Evolutionary conservation across 768 basidiomycete genomes (phyloP), one percentile per base, ranked within the genome.

Genomic region (Boletus pseudopeckii): DNA sequence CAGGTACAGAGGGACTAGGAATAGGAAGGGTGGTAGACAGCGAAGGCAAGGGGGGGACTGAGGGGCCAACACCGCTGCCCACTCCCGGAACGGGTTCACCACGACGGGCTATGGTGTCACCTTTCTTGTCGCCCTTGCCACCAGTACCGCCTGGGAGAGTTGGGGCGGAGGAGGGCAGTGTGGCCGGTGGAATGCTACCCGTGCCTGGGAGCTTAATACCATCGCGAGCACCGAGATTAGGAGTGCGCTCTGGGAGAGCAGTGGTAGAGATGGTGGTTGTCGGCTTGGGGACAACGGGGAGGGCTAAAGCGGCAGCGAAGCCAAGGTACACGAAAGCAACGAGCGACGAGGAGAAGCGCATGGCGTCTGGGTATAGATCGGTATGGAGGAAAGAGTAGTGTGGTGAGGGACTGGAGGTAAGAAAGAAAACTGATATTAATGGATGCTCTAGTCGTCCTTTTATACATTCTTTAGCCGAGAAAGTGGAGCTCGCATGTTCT

Each of bases 321-420:
- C 47, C 40, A 11, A 53, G 52, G 40, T 42, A 53, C 41, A 36
- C 18, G 39, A 34, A 53, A 48, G 52, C 30, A 52, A 32, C n/a
- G 45, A 52, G 36, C 20, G 38, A 48, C 37, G 45, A 32, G 18
- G 50, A 45, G 52, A 48, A 53, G n/a, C 52, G 45, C 52, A 53
- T 53, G 45, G 30, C 32, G 38, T 24, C 24, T 47, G n/a, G 41
- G 22, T 52, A 44, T 38, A 15, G 36, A 14, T 15, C 26, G 14
- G n/a, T 18, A 26, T 18, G 33, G 5, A 47, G 28, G 7, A 48
- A 32, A 22, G 44, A 52, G 20, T 13, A 20, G 20, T 24, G 24
- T 9, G 14, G 24, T 26, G 17, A 2, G 28, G 4, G 30, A 24
- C 5, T 22, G 18, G 10, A 44, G 30, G 43, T 11, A 32, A 38